Base-by-base conservation (phyloP, 192 early-diverging fungal genomes). In the Coemansia biformis region DNA sequence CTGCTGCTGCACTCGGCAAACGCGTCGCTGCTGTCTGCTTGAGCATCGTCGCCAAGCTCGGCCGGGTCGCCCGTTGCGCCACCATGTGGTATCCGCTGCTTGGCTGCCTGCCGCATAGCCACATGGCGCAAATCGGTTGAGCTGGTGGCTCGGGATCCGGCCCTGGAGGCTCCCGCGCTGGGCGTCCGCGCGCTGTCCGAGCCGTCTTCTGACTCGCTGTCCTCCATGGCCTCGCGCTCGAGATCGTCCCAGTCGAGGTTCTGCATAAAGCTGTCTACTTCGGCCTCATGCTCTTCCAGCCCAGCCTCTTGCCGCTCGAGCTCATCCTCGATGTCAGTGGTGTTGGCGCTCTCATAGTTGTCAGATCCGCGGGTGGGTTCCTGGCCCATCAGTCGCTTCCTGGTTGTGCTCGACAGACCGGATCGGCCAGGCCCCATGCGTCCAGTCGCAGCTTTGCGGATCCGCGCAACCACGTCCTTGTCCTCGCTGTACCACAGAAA, bases 401-500 rank as follows among this genome's bases (percentile, higher is more conserved):
- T 34, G 3, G 52, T 49, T 18, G 54, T 28, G 30, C 15, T 2
- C 3, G 32, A 18, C 26, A 30, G 18, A 2, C 17, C 8, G 0
- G 33, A 21, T 13, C 13, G 3, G 17, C 48, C 26, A 8, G 49
- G 28, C 17, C 26, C 16, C 29, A n/a, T n/a, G n/a, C n/a, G n/a
- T n/a, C 45, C 39, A 4, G 18, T 14, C 12, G 40, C 40, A 8
- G 23, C 32, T 5, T 33, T 10, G 24, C 43, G 54, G 14, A 26
- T n/a, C 7, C 40, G 43, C n/a, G 28, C 22, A 17, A 55, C 60
- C 37, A 58, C 30, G 1, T 44, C 51, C 45, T 34, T 39, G 44
- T 73, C 63, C 26, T 73, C 63, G 3, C 28, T 26, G 26, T 60
- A 66, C 68, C 58, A 71, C 36, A 79, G 34, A 47, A 91, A 93